Conservation (phyloP, 2,329 filamentous ascomycete genomes). For the Trichoderma harzianum region DNA sequence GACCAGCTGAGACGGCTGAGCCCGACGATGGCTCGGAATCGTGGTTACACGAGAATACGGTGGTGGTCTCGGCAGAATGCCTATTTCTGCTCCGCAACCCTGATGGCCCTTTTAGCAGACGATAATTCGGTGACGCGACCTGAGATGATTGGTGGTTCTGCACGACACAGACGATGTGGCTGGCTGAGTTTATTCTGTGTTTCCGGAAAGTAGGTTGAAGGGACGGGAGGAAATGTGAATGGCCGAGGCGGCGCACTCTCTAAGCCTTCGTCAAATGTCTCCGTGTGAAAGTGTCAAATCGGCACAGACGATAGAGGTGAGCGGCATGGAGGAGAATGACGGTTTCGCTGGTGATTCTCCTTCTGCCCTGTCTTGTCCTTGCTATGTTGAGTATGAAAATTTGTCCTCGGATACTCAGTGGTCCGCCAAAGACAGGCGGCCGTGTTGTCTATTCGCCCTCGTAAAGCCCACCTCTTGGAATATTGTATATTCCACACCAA, state of each 20-base stretch:
- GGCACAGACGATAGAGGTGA: neutral
- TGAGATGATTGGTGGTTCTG: neutral
- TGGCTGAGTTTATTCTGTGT: constrained; percentile 4
- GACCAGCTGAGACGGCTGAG: neutral
- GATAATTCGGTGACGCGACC: neutral
- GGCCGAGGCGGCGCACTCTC: neutral
- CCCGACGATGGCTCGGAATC: constrained; percentile 15
- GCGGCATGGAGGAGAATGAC: neutral
- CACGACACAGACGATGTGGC: constrained; percentile 2
- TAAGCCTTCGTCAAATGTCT: neutral
- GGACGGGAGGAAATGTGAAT: neutral
- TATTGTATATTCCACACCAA: neutral
- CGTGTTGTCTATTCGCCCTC: neutral
- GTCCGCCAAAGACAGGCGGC: neutral
- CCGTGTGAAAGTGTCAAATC: neutral
- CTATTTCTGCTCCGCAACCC: constrained; percentile 6
- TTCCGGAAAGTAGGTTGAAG: neutral
- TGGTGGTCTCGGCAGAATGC: constrained; percentile 26
- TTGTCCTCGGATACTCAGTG: neutral
- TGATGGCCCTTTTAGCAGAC: neutral
- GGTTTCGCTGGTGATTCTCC: no score
- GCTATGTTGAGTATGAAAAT: neutral
- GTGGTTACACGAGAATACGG: constrained; percentile 6
- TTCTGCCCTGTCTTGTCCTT: neutral
- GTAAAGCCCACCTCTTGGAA: neutral